Base-by-base conservation (phyloP, 345 rosid genomes). In the Hibiscus trionum region DNA sequence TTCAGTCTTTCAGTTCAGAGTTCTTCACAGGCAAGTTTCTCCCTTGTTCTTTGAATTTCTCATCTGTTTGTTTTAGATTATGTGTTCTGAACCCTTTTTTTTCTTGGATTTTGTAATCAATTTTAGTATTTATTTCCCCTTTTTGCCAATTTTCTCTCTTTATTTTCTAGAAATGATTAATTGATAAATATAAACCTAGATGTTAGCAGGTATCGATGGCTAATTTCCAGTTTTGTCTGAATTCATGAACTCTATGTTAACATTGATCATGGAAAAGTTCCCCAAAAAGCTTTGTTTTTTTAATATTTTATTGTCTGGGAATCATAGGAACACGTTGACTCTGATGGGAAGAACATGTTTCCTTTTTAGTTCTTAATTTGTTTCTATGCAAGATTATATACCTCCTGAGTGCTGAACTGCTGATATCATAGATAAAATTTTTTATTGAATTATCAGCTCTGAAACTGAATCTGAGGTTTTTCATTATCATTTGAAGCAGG, bases 21-120 rank as follows among this genome's bases (percentile, higher is more conserved):
- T n/a, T 71, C 27, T 68, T 33, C 50, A 5, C 61, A 52, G 76
- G 76, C 69, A 68, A 57, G 69, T 56, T 52, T 50, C 46, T 61
- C 5, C 7, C 2, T 64, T 47, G 62, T 1, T 50, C 56, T 50
- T 50, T 50, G 19, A 50, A 4, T 50, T 50, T 50, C 56, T 50
- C 7, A 50, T 50, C 60, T 33, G 39, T 63, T 4, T 37, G 15
- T 44, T 65, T 42, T 4, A 44, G 35, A 56, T 27, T 42, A 7
- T 42, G 56, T 50, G 2, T 49, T 21, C 26, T 39, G 7, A 27
- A 39, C 17, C 3, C 29, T 31, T 6, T 27, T 27, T 19, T 49
- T 69, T 14, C 5, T 29, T 60, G 3, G 56, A 50, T 50, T 50
- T 14, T 56, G 33, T 49, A 49, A 16, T 50, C 5, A 27, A 15